Evolutionary conservation across 257 asterid species (phyloP).

Genomic region (Scutellaria baicalensis): DNA sequence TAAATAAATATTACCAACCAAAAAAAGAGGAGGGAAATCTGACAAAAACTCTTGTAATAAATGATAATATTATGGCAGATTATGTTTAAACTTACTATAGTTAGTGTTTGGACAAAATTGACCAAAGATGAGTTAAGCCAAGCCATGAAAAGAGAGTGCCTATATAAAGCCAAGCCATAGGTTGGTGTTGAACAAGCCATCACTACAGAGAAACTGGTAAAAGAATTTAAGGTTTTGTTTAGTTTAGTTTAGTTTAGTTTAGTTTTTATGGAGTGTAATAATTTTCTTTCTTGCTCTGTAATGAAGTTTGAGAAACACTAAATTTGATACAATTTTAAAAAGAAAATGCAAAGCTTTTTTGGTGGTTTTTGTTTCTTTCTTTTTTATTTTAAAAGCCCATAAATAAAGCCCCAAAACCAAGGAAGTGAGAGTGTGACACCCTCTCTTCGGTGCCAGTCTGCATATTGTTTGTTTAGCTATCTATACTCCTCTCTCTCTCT

Average conservation of each 20-base stretch:
- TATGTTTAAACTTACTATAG: slow-evolving; percentile 14
- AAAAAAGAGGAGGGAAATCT: slow-evolving; percentile 21
- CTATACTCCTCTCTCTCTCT: slow-evolving; percentile 9
- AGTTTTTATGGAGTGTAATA: not conserved
- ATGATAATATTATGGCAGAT: slow-evolving; percentile 11
- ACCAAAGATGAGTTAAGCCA: slow-evolving; percentile 21
- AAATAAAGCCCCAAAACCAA: slow-evolving; percentile 41
- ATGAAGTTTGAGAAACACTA: slow-evolving; percentile 12
- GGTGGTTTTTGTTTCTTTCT: no score
- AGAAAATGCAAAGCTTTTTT: not conserved
- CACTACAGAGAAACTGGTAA: not conserved
- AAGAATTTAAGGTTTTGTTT: not conserved
- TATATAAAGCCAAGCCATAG: slow-evolving; percentile 29
- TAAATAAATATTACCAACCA: slow-evolving; percentile 19
- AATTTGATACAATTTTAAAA: slow-evolving; percentile 6
- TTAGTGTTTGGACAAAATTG: not conserved
- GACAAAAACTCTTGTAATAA: slow-evolving; percentile 18
- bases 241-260: no score
- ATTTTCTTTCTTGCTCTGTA: slow-evolving; percentile 5
- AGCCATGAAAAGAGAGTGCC: no score
- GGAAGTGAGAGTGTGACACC: slow-evolving; percentile 38
- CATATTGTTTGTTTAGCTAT: slow-evolving; percentile 32
- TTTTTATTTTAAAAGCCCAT: no score
- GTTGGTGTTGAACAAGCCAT: not conserved
- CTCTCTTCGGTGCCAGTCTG: slow-evolving; percentile 33